Base-by-base conservation (phyloP, 2,329 filamentous ascomycete genomes). In the Myriangium duriaei region DNA sequence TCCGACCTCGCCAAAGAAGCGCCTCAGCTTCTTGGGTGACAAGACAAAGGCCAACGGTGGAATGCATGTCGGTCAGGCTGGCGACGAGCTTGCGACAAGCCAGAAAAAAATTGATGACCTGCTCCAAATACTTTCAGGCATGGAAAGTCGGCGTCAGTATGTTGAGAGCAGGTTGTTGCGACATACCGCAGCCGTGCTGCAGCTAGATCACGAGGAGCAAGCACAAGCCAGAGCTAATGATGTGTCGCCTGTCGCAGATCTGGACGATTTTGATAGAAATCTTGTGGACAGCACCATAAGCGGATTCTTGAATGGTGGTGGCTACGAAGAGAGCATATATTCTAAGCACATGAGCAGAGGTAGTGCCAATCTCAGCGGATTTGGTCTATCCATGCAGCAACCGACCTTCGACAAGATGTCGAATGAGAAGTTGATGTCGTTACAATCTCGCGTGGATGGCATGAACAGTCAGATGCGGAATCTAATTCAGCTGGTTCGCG, bases 121-220 rank as follows among this genome's bases (percentile, higher is more conserved):
- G 40, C 78, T 86, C 3, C 68, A 77, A 29, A 84, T 94, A 51
- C 64, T 96, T 26, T 84, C 82, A 63, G 71, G 72, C 42, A 64
- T 93, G 40, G 84, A 95, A 59, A 82, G 81, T 57, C 68, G 81
- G 47, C 65, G 80, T 42, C 77, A 85, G 62, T 72, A 80, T 42
- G 72, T 83, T 6, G 82, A 92, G 51, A 74, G 73, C 49, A 74
- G 76, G 44, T 64, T 98, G 31, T 64, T 96, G 35, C 78, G 88
- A 56, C 91, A 98, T 56, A 96, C 88, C 0, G 87, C 91, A 11
- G 88, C 84, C 31, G 83, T 98, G 28, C 64, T 98, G 38, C 86
- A 94, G 54, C 72, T 93, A 58, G 92, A 87, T 6, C 87, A 96
- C 59, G 81, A 79, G 49, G 76, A 74, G 1, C 68, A 80, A n/a